Conservation (phyloP, 2,329 filamentous ascomycete species). For the Emergomyces orientalis region DNA sequence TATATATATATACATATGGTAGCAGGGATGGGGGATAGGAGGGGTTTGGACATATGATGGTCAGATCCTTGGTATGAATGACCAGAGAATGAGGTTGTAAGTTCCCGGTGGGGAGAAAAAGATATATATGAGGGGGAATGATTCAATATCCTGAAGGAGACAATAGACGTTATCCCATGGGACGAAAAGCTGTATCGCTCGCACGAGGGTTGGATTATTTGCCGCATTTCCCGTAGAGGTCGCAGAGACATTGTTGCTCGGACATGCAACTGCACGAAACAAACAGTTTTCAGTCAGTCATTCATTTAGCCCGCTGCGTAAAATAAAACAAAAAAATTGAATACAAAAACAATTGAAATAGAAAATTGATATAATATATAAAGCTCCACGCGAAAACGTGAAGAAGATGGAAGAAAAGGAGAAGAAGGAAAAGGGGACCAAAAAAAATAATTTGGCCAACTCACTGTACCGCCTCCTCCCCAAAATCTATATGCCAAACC, state of each 20-base stretch:
- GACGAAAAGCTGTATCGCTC: background rate
- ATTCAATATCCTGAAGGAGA: background rate
- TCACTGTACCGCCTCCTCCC: conserved; percentile 34
- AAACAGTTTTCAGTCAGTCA: background rate
- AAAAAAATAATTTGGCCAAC: conserved; percentile 10
- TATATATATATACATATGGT: no score
- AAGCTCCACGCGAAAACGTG: no score
- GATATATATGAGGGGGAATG: no score
- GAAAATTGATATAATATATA: background rate
- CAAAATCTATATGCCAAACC: conserved; percentile 53
- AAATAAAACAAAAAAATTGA: no score
- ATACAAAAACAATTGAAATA: background rate
- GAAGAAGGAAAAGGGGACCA: no score
- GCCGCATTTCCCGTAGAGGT: conserved; percentile 1
- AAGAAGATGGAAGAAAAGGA: no score
- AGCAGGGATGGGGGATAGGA: no score
- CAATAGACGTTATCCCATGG: background rate
- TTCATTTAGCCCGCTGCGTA: background rate
- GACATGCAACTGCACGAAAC: background rate
- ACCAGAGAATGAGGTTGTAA: no score
- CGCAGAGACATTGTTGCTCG: background rate
- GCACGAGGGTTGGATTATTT: background rate
- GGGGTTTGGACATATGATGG: no score
- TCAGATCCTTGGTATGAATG: no score
- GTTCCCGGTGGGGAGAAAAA: no score